Evolutionary conservation across 768 basidiomycete species (phyloP).

Genomic region (Podaxis sp.): DNA sequence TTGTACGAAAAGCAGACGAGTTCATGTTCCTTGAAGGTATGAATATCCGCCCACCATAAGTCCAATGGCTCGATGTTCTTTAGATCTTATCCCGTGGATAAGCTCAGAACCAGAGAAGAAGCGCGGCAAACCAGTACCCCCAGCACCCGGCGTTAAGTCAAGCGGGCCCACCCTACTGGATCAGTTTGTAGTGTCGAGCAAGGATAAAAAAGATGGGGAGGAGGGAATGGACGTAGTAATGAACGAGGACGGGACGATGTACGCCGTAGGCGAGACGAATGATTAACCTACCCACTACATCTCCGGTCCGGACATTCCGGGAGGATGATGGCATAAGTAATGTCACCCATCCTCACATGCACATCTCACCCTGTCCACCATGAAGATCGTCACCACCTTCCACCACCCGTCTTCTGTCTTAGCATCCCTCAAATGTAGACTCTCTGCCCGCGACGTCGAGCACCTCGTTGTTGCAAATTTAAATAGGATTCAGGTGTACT

Average conservation of each 20-base stretch:
- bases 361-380: conserved; percentile 20
- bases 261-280: conserved; percentile 31
- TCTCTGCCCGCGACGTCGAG: conserved; percentile 54
- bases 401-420: conserved; percentile 74
- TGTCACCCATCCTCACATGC: not conserved
- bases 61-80: not conserved
- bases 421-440: conserved; percentile 64
- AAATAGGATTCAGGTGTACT: conserved; percentile 67
- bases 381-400: conserved; percentile 73
- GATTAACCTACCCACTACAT: not conserved
- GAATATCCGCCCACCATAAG: conserved; percentile 10
- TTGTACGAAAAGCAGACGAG: conserved; percentile 68
- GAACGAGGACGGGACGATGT: conserved; percentile 67
- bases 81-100: conserved; percentile 63
- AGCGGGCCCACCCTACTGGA: conserved; percentile 45
- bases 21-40: conserved; percentile 78
- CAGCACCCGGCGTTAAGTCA: conserved; percentile 19
- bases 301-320: conserved; percentile 8
- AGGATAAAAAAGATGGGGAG: conserved; percentile 18
- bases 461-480: conserved; percentile 71
- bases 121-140: conserved; percentile 33
- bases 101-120: conserved; percentile 42
- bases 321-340: conserved; percentile 7
- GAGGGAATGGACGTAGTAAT: conserved; percentile 40
- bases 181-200: conserved; percentile 41